Conservation (phyloP, 768 basidiomycete species). For the Panaeolus papilionaceus region DNA sequence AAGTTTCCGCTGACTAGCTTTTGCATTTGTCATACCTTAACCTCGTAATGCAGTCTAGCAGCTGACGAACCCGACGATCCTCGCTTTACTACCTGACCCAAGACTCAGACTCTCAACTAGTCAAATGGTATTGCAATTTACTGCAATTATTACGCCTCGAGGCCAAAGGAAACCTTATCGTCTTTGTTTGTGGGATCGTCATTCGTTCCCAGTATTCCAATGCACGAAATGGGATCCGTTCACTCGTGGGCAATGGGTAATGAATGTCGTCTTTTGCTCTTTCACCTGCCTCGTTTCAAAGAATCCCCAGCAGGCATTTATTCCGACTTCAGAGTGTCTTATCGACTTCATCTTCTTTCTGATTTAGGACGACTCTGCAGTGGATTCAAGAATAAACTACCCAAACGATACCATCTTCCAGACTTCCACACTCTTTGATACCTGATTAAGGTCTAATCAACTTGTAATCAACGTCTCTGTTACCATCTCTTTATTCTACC, state of each 20-base stretch:
- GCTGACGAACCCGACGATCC: not conserved
- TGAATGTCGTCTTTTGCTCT: not conserved
- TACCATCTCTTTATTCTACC: not conserved
- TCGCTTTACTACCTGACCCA: not conserved
- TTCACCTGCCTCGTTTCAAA: slow-evolving; percentile 13
- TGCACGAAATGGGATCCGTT: slow-evolving; percentile 10
- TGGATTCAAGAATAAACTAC: not conserved
- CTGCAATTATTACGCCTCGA: slow-evolving; percentile 1
- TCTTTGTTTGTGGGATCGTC: not conserved
- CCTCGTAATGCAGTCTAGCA: too few relatives aligned
- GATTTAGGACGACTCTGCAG: not conserved
- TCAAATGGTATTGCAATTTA: not conserved
- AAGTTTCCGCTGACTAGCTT: not conserved
- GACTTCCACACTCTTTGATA: not conserved
- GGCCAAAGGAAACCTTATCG: slow-evolving; percentile 1
- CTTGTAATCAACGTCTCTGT: not conserved
- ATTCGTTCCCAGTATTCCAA: slow-evolving; percentile 5
- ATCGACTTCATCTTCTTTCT: not conserved
- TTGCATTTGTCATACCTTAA: not conserved
- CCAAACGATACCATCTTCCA: not conserved
- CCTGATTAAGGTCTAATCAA: not conserved
- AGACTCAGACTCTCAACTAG: not conserved
- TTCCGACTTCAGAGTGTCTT: slow-evolving; percentile 1
- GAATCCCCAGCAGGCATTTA: not conserved
- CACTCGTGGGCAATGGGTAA: slow-evolving; percentile 4